These are phyloP conservation scores for Gnetum montanum DNA, from an alignment of 75 land plant species.

Conservation along the genomic window DNA sequence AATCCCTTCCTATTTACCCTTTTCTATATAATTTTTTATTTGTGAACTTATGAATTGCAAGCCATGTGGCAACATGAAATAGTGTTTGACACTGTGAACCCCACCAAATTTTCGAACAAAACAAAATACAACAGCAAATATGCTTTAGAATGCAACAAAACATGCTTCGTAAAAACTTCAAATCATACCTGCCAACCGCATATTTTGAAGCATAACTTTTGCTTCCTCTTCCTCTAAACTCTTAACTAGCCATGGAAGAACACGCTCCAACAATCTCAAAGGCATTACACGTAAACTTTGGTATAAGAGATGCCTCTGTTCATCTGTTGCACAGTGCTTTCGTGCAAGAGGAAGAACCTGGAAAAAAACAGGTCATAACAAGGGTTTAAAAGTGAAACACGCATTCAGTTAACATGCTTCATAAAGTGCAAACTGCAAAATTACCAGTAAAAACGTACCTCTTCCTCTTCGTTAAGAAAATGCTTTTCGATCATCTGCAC, in stretches of 20 bases:
- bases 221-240: constrained; percentile 56
- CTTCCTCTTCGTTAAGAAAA: constrained; percentile 58
- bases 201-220: constrained; percentile 55
- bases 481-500: constrained; percentile 54
- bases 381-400: background rate
- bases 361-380: background rate
- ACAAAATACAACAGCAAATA: no score
- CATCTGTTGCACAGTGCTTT: constrained; percentile 44
- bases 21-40: no score
- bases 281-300: constrained; percentile 86
- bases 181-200: constrained; percentile 77
- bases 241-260: constrained; percentile 77
- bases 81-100: no score
- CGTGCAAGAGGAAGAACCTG: constrained; percentile 87
- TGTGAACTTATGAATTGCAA: no score
- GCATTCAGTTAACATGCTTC: no score
- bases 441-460: constrained; percentile 46
- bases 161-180: no score
- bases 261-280: constrained; percentile 70
- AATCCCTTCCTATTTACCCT: no score
- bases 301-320: constrained; percentile 67
- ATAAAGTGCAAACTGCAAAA: background rate
- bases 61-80: no score
- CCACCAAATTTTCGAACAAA: no score
- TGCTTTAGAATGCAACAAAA: no score